These are phyloP conservation scores for Dactylellina sp. DNA, from an alignment of 2,329 filamentous ascomycete species.

Conservation along the genomic window DNA sequence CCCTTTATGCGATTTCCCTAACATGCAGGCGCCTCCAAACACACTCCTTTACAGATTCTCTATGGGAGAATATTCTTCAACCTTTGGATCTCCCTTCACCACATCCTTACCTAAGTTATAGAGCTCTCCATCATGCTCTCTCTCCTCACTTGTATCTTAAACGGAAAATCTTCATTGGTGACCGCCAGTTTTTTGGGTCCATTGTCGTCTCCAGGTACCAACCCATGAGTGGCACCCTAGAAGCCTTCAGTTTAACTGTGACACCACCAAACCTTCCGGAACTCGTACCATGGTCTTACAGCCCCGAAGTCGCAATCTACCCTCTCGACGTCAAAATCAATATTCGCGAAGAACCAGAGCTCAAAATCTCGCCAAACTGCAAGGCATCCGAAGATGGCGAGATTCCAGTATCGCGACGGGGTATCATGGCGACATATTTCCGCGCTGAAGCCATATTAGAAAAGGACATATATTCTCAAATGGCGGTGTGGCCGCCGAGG, in stretches of 20 bases:
- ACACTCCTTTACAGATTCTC: constrained; percentile 36
- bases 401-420: constrained; percentile 51
- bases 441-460: constrained; percentile 54
- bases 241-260: constrained; percentile 54
- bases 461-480: constrained; percentile 53
- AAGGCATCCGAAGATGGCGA: constrained; percentile 52
- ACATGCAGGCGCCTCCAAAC: constrained; percentile 43
- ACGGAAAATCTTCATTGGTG: constrained; percentile 58
- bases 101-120: constrained; percentile 57
- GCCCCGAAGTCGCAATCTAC: constrained; percentile 47
- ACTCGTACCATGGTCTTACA: constrained; percentile 49
- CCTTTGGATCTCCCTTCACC: constrained; percentile 57
- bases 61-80: constrained; percentile 52
- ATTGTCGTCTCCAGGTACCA: constrained; percentile 58
- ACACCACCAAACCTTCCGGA: constrained; percentile 1
- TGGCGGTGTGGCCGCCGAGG: constrained; percentile 59
- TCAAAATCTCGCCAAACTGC: constrained; percentile 56
- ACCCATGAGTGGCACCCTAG: constrained; percentile 56
- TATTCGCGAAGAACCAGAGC: constrained; percentile 56
- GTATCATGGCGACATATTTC: constrained; percentile 44
- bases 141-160: constrained; percentile 59
- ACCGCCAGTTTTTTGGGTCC: constrained; percentile 58
- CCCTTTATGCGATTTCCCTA: constrained; percentile 46
- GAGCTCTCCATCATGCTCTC: constrained; percentile 57
- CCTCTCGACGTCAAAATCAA: constrained; percentile 47